These are phyloP conservation scores for Lachnellula hyalina DNA, from an alignment of 2,329 filamentous ascomycete species.

Conservation along the genomic window DNA sequence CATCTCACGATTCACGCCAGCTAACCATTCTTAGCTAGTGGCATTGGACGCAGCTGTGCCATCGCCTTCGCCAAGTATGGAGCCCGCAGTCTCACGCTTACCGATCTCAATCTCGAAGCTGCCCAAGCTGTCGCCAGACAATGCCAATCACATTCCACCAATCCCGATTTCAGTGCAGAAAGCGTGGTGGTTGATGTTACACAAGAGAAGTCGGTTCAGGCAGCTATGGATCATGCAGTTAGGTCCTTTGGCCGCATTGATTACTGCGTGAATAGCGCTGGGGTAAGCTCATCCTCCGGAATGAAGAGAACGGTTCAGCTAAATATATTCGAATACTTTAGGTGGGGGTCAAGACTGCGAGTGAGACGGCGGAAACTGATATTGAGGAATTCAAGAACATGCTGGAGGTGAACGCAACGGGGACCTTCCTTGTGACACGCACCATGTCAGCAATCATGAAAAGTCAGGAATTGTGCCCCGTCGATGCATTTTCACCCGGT, in stretches of 20 bases:
- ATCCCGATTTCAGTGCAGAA: not conserved
- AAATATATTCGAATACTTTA: not conserved
- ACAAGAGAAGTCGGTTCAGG: not conserved
- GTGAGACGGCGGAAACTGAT: not conserved
- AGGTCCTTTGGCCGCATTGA: conserved; percentile 9
- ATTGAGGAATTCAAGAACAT: conserved; percentile 8
- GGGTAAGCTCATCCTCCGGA: not conserved
- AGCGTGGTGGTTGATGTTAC: conserved; percentile 3
- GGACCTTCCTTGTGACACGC: conserved; percentile 5
- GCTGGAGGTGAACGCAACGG: conserved; percentile 2
- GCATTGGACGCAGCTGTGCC: conserved; percentile 8
- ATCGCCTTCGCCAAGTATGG: conserved; percentile 5
- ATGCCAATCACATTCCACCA: not conserved
- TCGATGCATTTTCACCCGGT: not conserved
- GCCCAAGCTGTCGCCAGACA: conserved; percentile 1
- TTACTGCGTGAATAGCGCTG: conserved; percentile 11
- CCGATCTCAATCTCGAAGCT: conserved; percentile 3
- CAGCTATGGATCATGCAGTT: not conserved
- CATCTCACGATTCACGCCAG: not conserved
- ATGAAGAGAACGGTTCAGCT: not conserved
- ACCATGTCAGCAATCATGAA: conserved; percentile 1
- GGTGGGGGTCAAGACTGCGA: conserved; percentile 3
- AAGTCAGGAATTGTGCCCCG: not conserved
- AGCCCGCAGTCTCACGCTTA: conserved; percentile 1
- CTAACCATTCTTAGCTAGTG: conserved; percentile 4